phyloP scores from a whole-genome alignment of 306 rosid genomes.

The Arachis stenosperma region DNA sequence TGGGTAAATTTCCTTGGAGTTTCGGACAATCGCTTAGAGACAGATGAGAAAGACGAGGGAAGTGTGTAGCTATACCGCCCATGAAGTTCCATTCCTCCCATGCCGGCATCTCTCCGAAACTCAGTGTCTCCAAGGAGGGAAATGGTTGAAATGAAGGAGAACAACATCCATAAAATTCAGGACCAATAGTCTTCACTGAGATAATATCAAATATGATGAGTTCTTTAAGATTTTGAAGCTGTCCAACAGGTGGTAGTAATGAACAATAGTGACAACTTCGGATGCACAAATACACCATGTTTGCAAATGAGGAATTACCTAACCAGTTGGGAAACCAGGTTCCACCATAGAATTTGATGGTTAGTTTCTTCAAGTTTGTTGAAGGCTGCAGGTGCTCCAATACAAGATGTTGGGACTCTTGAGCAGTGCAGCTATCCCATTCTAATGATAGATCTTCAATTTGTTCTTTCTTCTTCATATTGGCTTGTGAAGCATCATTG shows the following conservation, averaged over 20 bases:
- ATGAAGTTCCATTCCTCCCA: conserved; percentile 31
- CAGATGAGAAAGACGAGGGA: conserved; percentile 4
- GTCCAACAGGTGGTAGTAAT: background rate
- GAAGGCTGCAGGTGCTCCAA: background rate
- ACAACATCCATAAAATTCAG: background rate
- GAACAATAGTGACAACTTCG: background rate
- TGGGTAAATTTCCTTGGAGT: too few species aligned
- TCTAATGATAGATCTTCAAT: background rate
- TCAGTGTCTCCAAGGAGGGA: background rate
- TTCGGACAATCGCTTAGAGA: conserved; percentile 2
- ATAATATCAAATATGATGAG: background rate
- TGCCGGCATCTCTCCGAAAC: background rate
- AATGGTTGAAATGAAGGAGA: background rate
- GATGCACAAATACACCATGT: background rate
- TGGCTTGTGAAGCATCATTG: background rate
- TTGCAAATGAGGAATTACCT: background rate
- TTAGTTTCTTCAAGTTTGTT: background rate
- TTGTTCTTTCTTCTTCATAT: background rate
- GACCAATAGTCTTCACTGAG: background rate
- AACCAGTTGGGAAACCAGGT: background rate
- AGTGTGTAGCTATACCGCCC: background rate
- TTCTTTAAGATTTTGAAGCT: background rate
- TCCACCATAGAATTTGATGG: background rate
- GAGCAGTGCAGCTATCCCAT: background rate
- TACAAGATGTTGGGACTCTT: background rate